Evolutionary conservation across 345 rosid genomes (phyloP).

Genomic region (Geranium rotundifolium): DNA sequence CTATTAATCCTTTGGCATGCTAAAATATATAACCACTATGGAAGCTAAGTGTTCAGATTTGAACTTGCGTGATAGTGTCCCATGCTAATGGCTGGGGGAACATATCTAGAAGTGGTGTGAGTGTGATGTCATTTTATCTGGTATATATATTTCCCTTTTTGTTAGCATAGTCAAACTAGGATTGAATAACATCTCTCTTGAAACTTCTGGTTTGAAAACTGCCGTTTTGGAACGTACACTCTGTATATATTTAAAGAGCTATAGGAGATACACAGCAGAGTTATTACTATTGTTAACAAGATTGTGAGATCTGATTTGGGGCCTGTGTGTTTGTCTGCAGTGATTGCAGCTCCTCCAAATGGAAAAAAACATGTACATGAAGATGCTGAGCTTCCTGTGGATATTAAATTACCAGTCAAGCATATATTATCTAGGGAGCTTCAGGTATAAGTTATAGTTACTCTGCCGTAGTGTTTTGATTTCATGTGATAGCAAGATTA

Average conservation of each 20-base stretch:
- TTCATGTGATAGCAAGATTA: conserved; percentile 1
- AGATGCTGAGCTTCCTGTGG: conserved; percentile 55
- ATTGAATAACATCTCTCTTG: too few relatives aligned
- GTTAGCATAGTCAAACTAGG: neutral
- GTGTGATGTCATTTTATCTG: too few relatives aligned
- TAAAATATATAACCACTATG: too few relatives aligned
- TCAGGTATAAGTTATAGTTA: conserved; percentile 41
- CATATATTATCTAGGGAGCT: conserved; percentile 86
- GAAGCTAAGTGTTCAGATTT: too few relatives aligned
- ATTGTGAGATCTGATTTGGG: conserved; percentile 12
- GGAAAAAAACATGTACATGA: conserved; percentile 44
- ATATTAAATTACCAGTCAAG: conserved; percentile 76
- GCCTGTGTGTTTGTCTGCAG: conserved; percentile 28
- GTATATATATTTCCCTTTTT: neutral
- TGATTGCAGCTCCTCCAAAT: conserved; percentile 59
- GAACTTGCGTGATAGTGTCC: too few relatives aligned
- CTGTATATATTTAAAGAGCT: too few relatives aligned
- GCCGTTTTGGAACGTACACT: too few relatives aligned
- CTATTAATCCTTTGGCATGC: neutral
- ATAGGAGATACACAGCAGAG: too few relatives aligned
- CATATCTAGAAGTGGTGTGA: too few relatives aligned
- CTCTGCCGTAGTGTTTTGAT: neutral
- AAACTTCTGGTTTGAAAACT: too few relatives aligned
- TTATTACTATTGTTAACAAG: neutral
- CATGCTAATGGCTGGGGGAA: too few relatives aligned